Conservation (phyloP, 2,329 filamentous ascomycete species). For the Aspergillus pseudotamarii region DNA sequence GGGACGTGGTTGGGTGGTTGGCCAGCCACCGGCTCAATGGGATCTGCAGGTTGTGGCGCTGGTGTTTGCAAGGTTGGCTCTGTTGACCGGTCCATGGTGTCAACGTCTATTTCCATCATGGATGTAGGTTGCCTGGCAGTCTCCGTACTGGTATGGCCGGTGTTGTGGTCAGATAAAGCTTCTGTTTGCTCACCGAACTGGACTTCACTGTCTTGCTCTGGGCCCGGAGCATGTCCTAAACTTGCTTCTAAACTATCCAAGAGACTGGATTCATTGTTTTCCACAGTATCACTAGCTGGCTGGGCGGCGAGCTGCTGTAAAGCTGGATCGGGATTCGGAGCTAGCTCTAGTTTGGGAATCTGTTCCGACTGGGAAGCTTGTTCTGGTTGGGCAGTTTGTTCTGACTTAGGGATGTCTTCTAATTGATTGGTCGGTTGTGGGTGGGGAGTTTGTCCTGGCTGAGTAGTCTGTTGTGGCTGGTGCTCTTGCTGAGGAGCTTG, state of each 20-base stretch:
- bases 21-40: neutral
- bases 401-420: neutral
- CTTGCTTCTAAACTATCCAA: conserved; percentile 53
- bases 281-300: conserved; percentile 1
- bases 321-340: neutral
- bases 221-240: conserved; percentile 22
- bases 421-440: neutral
- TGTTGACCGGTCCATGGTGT: neutral
- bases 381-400: neutral
- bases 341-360: neutral
- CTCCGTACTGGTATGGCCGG: conserved; percentile 5
- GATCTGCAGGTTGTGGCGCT: neutral
- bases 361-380: neutral
- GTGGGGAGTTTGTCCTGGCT: neutral
- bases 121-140: neutral
- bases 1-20: neutral
- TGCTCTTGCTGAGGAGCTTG: neutral
- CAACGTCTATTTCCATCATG: conserved; percentile 6
- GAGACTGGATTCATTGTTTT: conserved; percentile 45
- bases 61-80: neutral
- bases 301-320: neutral
- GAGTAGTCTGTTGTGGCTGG: neutral
- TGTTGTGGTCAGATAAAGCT: neutral
- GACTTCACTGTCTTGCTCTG: conserved; percentile 5
- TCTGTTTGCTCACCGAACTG: conserved; percentile 8